These are phyloP conservation scores for Ambrosiella beaveri DNA, from an alignment of 2,329 filamentous ascomycete genomes.

Conservation along the genomic window DNA sequence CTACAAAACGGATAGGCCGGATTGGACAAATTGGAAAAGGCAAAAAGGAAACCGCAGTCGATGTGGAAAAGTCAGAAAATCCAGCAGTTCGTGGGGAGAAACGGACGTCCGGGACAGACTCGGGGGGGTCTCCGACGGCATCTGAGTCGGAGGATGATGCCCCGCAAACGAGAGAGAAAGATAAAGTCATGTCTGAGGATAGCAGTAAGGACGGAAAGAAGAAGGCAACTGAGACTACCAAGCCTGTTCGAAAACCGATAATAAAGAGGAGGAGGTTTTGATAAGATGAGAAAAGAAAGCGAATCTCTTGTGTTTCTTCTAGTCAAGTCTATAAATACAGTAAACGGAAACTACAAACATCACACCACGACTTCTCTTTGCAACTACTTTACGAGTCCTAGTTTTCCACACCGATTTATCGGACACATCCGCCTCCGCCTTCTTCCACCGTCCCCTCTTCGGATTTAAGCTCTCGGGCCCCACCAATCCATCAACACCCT, in stretches of 20 bases:
- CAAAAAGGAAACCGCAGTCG: background rate
- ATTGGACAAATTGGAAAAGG: background rate
- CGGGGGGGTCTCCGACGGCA: background rate
- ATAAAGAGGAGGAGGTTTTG: conserved; percentile 12
- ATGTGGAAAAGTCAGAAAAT: background rate
- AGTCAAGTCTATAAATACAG: background rate
- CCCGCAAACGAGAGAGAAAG: background rate
- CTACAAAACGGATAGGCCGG: background rate
- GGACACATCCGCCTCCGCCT: background rate
- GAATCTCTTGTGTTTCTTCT: background rate
- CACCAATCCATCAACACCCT: background rate
- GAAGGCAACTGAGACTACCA: background rate
- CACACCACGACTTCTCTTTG: background rate
- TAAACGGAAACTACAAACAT: background rate
- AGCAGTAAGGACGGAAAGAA: background rate
- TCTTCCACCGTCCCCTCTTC: background rate
- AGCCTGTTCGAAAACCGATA: conserved; percentile 3
- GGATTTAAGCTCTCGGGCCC: background rate
- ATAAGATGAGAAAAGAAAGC: background rate
- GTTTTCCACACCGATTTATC: background rate
- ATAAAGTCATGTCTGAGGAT: background rate
- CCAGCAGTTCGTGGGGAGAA: background rate
- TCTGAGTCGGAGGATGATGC: background rate
- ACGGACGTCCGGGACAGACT: background rate
- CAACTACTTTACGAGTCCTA: background rate